Percentiles rank a stretch among this genome's conserved stretches.
Evolutionary conservation across 345 rosid species (phyloP).

Genomic region (Eucalyptus globulus): DNA sequence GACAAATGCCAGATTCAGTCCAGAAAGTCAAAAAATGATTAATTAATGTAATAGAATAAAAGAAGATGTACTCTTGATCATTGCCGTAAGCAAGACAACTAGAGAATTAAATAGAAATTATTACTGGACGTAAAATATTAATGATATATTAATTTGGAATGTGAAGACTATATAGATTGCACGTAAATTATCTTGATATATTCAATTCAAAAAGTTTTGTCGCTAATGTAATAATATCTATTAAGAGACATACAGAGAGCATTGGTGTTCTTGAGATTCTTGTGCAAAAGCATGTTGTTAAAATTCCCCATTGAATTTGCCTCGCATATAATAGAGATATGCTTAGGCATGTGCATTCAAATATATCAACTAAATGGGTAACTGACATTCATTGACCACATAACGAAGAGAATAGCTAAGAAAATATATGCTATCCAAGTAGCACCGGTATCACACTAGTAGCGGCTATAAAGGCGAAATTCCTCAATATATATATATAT

Average conservation of each 20-base stretch:
- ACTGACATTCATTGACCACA: accelerated
- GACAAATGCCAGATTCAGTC: neutral
- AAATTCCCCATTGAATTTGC: neutral
- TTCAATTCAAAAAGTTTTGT: neutral
- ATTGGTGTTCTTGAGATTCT: neutral
- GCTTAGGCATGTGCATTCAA: neutral
- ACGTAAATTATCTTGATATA: neutral
- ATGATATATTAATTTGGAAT: neutral
- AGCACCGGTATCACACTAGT: neutral
- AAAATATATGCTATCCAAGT: neutral
- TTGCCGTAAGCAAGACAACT: neutral
- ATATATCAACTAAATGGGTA: no score
- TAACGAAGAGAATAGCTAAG: neutral
- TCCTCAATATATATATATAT: neutral
- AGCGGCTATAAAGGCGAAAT: neutral
- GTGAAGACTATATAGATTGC: neutral
- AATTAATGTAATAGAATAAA: no score
- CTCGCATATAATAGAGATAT: accelerated
- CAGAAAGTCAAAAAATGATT: neutral
- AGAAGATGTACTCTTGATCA: neutral
- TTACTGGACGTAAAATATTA: neutral
- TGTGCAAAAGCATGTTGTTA: neutral
- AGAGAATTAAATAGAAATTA: no score
- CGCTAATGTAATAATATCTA: neutral
- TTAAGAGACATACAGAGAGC: neutral